Percentiles rank a stretch among this genome's conserved stretches.
These are phyloP conservation scores for Vanrija humicola DNA, from an alignment of 1,284 basidiomycete genomes.

Conservation along the genomic window DNA sequence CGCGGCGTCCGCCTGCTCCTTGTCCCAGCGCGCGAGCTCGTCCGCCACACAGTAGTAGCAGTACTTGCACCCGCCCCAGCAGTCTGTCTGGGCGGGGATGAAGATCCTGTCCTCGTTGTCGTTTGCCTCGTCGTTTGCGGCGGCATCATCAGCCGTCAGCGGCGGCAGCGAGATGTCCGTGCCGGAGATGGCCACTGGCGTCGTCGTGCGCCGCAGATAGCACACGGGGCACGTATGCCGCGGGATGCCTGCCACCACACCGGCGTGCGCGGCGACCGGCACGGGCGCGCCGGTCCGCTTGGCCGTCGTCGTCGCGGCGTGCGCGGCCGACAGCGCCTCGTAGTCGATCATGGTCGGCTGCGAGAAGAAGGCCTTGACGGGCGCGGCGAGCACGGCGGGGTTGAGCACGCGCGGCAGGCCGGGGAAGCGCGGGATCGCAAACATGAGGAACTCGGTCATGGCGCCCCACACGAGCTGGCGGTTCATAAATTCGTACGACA, in stretches of 20 bases:
- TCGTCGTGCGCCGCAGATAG: constrained; percentile 30
- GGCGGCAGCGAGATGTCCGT: constrained; percentile 17
- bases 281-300: constrained; percentile 7
- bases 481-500: constrained; percentile 99
- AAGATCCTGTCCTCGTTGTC: constrained; percentile 39
- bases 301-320: constrained; percentile 10
- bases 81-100: constrained; percentile 44
- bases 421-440: constrained; percentile 79
- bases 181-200: constrained; percentile 26
- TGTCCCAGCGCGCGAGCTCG: constrained; percentile 57
- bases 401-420: constrained; percentile 56
- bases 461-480: constrained; percentile 99
- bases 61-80: constrained; percentile 66
- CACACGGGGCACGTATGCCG: constrained; percentile 50
- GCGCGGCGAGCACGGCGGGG: constrained; percentile 51
- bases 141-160: constrained; percentile 5
- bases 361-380: constrained; percentile 23
- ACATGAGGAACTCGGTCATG: constrained; percentile 95
- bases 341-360: constrained; percentile 30
- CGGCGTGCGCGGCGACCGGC: constrained; percentile 25
- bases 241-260: constrained; percentile 42
- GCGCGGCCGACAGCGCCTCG: constrained; percentile 12
- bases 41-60: constrained; percentile 85
- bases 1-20: constrained; percentile 15
- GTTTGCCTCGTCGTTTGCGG: constrained; percentile 6